These are phyloP conservation scores for Podospora pseudopauciseta DNA, from an alignment of 495 filamentous ascomycete genomes.

Conservation along the genomic window DNA sequence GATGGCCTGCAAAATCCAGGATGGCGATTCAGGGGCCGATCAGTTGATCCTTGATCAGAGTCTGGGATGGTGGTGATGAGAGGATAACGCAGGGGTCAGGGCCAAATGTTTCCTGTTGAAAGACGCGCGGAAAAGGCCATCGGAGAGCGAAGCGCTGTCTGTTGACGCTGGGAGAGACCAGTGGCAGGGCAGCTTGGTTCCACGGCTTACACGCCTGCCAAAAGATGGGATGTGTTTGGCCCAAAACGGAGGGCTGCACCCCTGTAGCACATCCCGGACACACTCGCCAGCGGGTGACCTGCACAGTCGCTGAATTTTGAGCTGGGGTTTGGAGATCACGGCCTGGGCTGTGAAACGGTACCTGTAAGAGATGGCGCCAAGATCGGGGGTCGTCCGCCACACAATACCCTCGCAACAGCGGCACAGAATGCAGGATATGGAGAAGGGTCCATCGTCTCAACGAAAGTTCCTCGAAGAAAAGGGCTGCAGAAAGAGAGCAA, in stretches of 20 bases:
- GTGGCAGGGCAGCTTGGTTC: background rate
- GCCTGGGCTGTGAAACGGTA: constrained; percentile 30
- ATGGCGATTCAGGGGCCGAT: constrained; percentile 11
- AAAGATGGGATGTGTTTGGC: constrained; percentile 12
- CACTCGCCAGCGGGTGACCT: constrained; percentile 16
- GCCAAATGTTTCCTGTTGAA: constrained; percentile 5
- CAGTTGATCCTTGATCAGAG: background rate
- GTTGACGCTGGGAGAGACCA: background rate
- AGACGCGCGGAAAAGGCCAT: constrained; percentile 8
- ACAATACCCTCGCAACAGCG: constrained; percentile 6
- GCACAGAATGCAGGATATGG: constrained; percentile 3
- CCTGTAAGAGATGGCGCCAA: constrained; percentile 34
- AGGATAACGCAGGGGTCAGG: constrained; percentile 9
- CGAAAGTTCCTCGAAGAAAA: background rate
- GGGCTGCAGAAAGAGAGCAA: background rate
- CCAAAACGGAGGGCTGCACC: constrained; percentile 9
- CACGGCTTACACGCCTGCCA: background rate
- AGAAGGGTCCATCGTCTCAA: constrained; percentile 1
- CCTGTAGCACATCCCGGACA: constrained; percentile 20
- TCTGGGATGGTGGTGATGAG: background rate
- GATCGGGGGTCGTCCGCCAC: constrained; percentile 15
- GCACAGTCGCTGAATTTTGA: background rate
- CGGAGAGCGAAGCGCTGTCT: background rate
- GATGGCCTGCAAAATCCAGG: background rate
- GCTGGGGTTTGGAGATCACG: constrained; percentile 15